Evolutionary conservation across 164 flowering plant genomes (phyloP).

Genomic region (Pachysandra terminalis): DNA sequence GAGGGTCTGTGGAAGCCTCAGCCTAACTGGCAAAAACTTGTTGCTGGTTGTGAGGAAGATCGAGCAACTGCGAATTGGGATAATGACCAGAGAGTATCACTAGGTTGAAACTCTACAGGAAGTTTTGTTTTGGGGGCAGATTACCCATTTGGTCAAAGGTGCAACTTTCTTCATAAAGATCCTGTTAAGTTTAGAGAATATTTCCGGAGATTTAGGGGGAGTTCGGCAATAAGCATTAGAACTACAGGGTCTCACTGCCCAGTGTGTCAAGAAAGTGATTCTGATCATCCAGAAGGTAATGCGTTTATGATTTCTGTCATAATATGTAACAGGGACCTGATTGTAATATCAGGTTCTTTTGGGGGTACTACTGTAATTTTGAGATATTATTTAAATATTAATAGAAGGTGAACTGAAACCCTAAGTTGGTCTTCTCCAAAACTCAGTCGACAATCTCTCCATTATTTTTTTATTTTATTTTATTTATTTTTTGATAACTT

Average conservation of each 20-base stretch:
- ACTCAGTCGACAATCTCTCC: no score
- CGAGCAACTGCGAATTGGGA: slow-evolving; percentile 41
- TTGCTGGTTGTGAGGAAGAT: slow-evolving; percentile 47
- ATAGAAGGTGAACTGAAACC: no score
- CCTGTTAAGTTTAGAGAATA: slow-evolving; percentile 47
- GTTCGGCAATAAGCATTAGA: slow-evolving; percentile 58
- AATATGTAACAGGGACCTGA: no score
- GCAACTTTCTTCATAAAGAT: slow-evolving; percentile 79
- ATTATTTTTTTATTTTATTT: no score
- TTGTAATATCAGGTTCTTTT: no score
- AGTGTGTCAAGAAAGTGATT: slow-evolving; percentile 19
- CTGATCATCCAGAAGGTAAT: slow-evolving; percentile 30
- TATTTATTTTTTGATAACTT: no score
- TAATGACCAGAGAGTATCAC: slow-evolving; percentile 65
- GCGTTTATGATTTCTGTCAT: slow-evolving; percentile 18
- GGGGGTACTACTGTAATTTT: no score
- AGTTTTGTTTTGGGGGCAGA: slow-evolving; percentile 75
- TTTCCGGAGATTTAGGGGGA: slow-evolving; percentile 51
- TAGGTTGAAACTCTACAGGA: slow-evolving; percentile 73
- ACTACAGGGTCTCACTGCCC: slow-evolving; percentile 32
- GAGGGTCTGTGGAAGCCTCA: slow-evolving; percentile 77
- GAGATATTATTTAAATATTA: no score
- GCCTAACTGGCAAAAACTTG: slow-evolving; percentile 82
- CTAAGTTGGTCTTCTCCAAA: no score
- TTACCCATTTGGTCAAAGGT: slow-evolving; percentile 83